phyloP scores from a whole-genome alignment of 2,329 filamentous ascomycete genomes.

The Pseudogymnoascus sp. region DNA sequence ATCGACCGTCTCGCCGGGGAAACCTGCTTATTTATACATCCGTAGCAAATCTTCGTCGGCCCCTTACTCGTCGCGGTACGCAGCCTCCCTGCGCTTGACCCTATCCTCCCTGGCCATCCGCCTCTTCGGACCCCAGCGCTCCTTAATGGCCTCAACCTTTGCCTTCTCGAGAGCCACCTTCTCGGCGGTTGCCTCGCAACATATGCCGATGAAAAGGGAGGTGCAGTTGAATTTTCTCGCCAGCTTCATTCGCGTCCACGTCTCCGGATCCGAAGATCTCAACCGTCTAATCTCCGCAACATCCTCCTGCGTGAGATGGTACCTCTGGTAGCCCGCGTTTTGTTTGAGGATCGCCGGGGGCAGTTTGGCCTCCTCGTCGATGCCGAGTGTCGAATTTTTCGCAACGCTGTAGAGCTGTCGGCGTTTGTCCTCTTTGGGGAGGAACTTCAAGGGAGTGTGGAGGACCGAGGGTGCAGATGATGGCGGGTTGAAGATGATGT shows the following conservation, averaged over 20 bases:
- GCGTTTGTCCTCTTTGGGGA: conserved; percentile 41
- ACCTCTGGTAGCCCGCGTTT: conserved; percentile 20
- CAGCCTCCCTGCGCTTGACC: conserved; percentile 38
- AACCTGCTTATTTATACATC: conserved; percentile 7
- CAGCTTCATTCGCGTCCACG: conserved; percentile 48
- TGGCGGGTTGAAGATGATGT: conserved; percentile 52
- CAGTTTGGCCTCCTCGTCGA: conserved; percentile 19
- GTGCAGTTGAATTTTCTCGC: conserved; percentile 50
- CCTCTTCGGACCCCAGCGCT: conserved; percentile 52
- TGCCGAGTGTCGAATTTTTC: conserved; percentile 18
- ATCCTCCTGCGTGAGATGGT: conserved; percentile 49
- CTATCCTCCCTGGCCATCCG: conserved; percentile 49
- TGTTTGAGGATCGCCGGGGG: conserved; percentile 20
- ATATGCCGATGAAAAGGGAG: conserved; percentile 51
- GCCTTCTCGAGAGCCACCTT: conserved; percentile 41
- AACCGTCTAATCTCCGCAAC: conserved; percentile 54
- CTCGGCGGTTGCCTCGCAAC: conserved; percentile 41
- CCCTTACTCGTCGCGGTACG: conserved; percentile 13
- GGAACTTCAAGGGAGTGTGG: conserved; percentile 61
- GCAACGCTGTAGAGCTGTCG: conserved; percentile 22
- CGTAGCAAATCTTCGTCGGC: not conserved
- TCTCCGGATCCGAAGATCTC: conserved; percentile 44
- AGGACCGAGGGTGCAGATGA: conserved; percentile 48
- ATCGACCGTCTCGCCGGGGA: not conserved
- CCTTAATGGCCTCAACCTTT: conserved; percentile 42